Evolutionary conservation across 164 flowering plant genomes (phyloP).

Genomic region (Piper longum): DNA sequence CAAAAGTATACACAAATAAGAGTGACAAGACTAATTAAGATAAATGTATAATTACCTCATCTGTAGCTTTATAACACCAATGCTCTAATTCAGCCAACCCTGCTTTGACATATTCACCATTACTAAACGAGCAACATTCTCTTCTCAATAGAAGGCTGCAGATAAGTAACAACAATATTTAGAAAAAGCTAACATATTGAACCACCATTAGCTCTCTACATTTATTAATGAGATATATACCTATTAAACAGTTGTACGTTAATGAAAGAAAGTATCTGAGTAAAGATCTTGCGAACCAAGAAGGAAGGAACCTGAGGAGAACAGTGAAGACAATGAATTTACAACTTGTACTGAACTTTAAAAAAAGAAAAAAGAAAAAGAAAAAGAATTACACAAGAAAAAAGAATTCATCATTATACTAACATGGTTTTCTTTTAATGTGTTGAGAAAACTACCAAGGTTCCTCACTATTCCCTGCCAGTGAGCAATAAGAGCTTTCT

Average conservation of each 20-base stretch:
- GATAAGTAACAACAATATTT: constrained; percentile 5
- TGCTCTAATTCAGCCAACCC: constrained; percentile 91
- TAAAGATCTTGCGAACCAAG: constrained; percentile 88
- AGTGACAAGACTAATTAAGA: not conserved
- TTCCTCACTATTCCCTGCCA: constrained; percentile 98
- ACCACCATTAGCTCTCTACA: not conserved
- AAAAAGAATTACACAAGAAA: too few species aligned
- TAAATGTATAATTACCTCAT: constrained; percentile 41
- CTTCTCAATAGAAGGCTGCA: constrained; percentile 85
- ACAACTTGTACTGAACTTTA: too few species aligned
- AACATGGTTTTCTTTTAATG: constrained; percentile 76
- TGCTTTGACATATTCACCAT: constrained; percentile 98
- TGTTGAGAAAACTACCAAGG: constrained; percentile 72
- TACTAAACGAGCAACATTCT: constrained; percentile 96
- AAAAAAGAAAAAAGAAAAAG: too few species aligned
- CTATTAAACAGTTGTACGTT: constrained; percentile 97
- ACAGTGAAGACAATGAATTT: not conserved
- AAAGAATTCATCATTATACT: constrained; percentile 13
- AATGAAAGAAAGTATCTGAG: constrained; percentile 96
- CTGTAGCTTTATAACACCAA: constrained; percentile 92
- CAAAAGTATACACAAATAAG: not conserved
- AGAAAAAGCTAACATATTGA: not conserved
- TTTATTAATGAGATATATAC: constrained; percentile 15
- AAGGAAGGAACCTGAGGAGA: constrained; percentile 79
- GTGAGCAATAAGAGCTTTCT: constrained; percentile 87